Evolutionary conservation across 2,329 filamentous ascomycete species (phyloP), one percentile per base, ranked within the genome.

Genomic region (Ascosphaera apis): DNA sequence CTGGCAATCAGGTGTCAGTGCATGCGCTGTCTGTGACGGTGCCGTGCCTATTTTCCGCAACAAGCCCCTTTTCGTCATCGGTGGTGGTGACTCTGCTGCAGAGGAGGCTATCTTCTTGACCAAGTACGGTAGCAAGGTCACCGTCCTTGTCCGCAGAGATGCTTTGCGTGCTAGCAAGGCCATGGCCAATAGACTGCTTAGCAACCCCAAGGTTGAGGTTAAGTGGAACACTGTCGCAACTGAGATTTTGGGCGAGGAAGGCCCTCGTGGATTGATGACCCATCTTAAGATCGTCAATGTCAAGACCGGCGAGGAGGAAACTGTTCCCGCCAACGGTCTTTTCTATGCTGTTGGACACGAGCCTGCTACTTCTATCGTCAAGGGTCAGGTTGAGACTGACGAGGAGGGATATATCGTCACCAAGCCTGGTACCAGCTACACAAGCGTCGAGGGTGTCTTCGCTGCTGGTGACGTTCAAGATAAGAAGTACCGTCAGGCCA

Each of bases 341-440:
- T 98, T 98, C 61, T 98, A 98, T 57, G 88, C 91, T 49, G 77
- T 98, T 36, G 88, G 88, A 16, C 88, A 98, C 60, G 86, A 93
- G 54, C 88, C 88, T 9, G 91, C 88, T 34, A 95, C 82, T 1
- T 51, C 59, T n/a, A 66, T 98, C 30, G 77, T 98, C 59, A 91
- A 88, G 69, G 82, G 71, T 36, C 83, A 95, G 62, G 50, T 98
- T 41, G 69, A 88, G 42, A 79, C 77, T 49, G 91, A 98, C 51
- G 68, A 70, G 43, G 86, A 98, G 43, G 83, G 82, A 15, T 98
- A 98, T 59, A 72, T 98, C 40, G 56, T 83, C 47, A 98, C 88
- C 38, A 71, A 77, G 56, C 78, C 88, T 3, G 91, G 88, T 38
- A 86, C 82, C 33, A 82, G 82, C 40, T 66, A 77, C 51, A 98